These are phyloP conservation scores for Sporothrix variecibatus DNA, from an alignment of 2,329 filamentous ascomycete genomes.

Conservation along the genomic window DNA sequence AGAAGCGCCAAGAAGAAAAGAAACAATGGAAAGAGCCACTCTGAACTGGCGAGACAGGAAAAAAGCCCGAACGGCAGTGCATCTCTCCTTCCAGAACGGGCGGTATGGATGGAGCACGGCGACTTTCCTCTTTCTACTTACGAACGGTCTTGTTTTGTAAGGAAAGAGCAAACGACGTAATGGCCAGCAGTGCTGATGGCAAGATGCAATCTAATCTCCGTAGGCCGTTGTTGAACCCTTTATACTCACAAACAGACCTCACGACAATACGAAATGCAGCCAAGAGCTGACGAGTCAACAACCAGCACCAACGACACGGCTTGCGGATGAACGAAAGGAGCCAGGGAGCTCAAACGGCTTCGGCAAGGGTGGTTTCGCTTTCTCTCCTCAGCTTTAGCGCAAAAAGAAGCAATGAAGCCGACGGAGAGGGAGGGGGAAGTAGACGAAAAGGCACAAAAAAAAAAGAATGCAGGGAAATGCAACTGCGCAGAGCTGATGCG, in stretches of 20 bases:
- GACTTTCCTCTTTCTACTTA: too few species aligned
- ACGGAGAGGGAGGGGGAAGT: neutral
- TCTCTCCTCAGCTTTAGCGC: neutral
- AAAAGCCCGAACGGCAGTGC: neutral
- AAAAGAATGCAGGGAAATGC: neutral
- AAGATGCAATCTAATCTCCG: neutral
- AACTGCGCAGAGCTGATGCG: neutral
- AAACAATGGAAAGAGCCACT: neutral
- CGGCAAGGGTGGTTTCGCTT: neutral
- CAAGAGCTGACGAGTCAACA: neutral
- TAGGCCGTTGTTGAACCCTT: neutral
- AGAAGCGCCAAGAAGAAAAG: neutral
- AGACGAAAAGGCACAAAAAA: neutral
- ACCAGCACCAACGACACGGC: neutral
- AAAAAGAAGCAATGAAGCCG: conserved; percentile 6
- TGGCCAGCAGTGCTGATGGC: too few species aligned
- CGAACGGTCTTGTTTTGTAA: too few species aligned
- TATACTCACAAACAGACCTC: neutral
- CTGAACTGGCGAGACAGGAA: neutral
- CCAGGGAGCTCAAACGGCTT: neutral
- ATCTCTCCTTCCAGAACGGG: neutral
- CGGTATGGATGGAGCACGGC: too few species aligned
- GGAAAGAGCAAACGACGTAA: too few species aligned
- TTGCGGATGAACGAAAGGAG: neutral
- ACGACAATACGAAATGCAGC: too few species aligned